phyloP scores from a whole-genome alignment of 2,329 filamentous ascomycete species.

The Apiospora rasikravindrae region DNA sequence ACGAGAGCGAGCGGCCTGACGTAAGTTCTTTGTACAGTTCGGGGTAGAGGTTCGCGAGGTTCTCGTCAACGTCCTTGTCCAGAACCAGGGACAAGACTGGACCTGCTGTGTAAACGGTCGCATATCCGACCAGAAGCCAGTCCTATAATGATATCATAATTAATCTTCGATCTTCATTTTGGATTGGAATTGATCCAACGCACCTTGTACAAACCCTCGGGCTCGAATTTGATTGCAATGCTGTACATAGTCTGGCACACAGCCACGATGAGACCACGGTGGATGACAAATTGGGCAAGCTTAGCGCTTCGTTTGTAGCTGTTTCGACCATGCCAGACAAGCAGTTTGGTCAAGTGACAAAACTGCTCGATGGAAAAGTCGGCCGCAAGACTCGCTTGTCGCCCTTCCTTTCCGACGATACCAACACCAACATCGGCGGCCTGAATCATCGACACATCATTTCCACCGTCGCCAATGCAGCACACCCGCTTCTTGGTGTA shows the following conservation, averaged over 20 bases:
- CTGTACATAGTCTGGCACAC: conserved; percentile 98
- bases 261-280: conserved; percentile 91
- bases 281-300: conserved; percentile 96
- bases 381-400: conserved; percentile 91
- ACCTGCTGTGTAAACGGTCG: conserved; percentile 91
- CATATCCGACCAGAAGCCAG: conserved; percentile 96
- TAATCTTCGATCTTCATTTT: background rate
- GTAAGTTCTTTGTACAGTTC: conserved; percentile 99
- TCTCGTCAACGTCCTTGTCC: conserved; percentile 93
- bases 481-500: conserved; percentile 95
- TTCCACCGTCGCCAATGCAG: conserved; percentile 97
- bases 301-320: conserved; percentile 96
- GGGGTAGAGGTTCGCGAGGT: conserved; percentile 91
- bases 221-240: conserved; percentile 90
- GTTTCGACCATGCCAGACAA: conserved; percentile 99
- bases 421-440: conserved; percentile 97
- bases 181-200: conserved; percentile 11
- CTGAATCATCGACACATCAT: conserved; percentile 99
- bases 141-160: conserved; percentile 58
- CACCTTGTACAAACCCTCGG: conserved; percentile 87
- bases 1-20: conserved; percentile 81
- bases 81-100: conserved; percentile 94
- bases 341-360: conserved; percentile 88
- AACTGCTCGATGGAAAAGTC: conserved; percentile 98
- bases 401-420: conserved; percentile 96